Conservation (phyloP, 23 red algal species). For the Gracilaria gracilis region DNA sequence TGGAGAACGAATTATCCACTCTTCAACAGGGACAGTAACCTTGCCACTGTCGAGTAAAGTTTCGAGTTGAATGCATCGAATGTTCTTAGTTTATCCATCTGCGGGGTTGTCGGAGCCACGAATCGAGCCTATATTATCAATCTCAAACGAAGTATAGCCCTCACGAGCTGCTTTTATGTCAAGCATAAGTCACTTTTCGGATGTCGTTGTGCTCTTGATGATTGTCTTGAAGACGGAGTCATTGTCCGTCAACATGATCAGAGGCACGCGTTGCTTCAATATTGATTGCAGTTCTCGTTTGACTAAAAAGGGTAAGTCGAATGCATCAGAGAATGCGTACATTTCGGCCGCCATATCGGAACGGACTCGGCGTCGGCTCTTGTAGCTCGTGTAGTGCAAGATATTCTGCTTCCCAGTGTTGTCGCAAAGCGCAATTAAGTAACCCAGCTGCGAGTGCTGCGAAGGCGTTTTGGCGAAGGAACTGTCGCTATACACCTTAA, state of each 20-base stretch:
- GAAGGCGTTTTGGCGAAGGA: slow-evolving; percentile 3
- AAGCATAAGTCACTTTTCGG: slow-evolving; percentile 54
- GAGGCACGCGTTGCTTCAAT: background rate
- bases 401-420: background rate
- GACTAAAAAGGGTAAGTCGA: slow-evolving; percentile 45
- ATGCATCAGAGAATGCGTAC: slow-evolving; percentile 46
- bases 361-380: slow-evolving; percentile 3
- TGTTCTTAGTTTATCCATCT: slow-evolving; percentile 24
- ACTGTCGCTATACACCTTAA: slow-evolving; percentile 42
- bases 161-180: slow-evolving; percentile 34
- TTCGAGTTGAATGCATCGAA: background rate
- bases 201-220: slow-evolving; percentile 17
- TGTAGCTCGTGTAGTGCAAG: slow-evolving; percentile 37
- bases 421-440: slow-evolving; percentile 17
- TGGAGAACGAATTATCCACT: slow-evolving; percentile 41
- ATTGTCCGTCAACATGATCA: slow-evolving; percentile 41
- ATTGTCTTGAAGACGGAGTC: slow-evolving; percentile 37
- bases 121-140: slow-evolving; percentile 45
- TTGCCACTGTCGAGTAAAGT: slow-evolving; percentile 12
- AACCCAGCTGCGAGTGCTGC: slow-evolving; percentile 37
- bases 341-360: slow-evolving; percentile 45
- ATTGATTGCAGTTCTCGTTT: slow-evolving; percentile 14
- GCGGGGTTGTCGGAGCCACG: slow-evolving; percentile 16
- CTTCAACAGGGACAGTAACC: background rate
- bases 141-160: slow-evolving; percentile 38